These are phyloP conservation scores for Hypoxylon sp. DNA, from an alignment of 2,329 filamentous ascomycete genomes.

Conservation along the genomic window DNA sequence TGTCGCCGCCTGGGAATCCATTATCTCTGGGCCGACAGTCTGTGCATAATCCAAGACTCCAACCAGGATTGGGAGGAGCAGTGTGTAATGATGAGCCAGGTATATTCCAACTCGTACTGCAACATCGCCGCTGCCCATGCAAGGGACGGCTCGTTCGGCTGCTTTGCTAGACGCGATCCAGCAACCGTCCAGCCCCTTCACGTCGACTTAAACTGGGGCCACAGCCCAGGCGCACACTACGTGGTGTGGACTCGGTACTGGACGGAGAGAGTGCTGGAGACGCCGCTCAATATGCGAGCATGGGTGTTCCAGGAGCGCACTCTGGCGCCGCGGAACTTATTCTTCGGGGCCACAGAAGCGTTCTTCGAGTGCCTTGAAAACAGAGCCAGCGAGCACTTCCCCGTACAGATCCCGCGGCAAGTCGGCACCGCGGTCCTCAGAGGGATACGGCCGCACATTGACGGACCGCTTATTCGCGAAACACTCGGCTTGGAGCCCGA, in stretches of 20 bases:
- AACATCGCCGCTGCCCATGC: not conserved
- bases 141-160: not conserved
- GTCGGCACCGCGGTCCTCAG: not conserved
- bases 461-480: not conserved
- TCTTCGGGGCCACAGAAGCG: not conserved
- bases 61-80: not conserved
- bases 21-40: conserved; percentile 1
- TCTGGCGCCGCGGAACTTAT: not conserved
- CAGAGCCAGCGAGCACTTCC: not conserved
- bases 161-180: not conserved
- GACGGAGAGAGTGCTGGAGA: not conserved
- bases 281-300: not conserved
- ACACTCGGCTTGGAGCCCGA: not conserved
- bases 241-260: not conserved
- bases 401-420: not conserved
- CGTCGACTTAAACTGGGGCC: not conserved
- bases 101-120: not conserved
- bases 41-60: not conserved
- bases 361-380: not conserved
- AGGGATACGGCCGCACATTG: not conserved
- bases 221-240: not conserved
- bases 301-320: not conserved
- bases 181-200: not conserved
- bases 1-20: not conserved
- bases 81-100: not conserved